Evolutionary conservation across 1,284 basidiomycete genomes (phyloP).

Genomic region (Ceratobasidium sp.): DNA sequence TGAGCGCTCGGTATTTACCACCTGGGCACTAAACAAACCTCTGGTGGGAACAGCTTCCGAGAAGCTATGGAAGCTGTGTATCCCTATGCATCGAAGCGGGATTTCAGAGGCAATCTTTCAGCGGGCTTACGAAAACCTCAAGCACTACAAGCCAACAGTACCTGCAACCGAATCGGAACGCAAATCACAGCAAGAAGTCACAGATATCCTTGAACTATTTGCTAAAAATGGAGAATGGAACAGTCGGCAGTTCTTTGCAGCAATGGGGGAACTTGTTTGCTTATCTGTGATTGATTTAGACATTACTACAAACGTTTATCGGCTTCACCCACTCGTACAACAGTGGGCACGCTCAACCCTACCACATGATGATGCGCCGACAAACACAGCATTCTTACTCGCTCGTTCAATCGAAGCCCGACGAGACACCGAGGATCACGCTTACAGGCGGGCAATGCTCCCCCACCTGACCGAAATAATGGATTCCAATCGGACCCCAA

Average conservation of each 20-base stretch:
- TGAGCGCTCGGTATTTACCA: slow-evolving; percentile 1
- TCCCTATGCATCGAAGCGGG: neutral
- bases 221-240: no score
- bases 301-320: neutral
- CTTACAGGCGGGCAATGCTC: no score
- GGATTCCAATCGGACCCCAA: no score
- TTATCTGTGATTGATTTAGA: neutral
- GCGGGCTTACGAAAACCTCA: neutral
- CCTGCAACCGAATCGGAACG: no score
- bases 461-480: no score
- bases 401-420: no score
- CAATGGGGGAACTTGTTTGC: neutral
- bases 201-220: no score
- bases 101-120: slow-evolving; percentile 3
- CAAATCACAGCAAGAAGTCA: no score
- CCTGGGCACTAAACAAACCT: slow-evolving; percentile 10
- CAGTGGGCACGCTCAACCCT: neutral
- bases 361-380: neutral
- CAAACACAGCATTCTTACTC: no score
- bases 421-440: no score
- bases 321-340: no score
- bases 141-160: no score
- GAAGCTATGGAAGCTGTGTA: slow-evolving; percentile 1
- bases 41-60: neutral
- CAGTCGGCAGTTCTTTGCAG: neutral